Conservation (phyloP, 495 filamentous ascomycete species). For the Elaphomyces granulatus region DNA sequence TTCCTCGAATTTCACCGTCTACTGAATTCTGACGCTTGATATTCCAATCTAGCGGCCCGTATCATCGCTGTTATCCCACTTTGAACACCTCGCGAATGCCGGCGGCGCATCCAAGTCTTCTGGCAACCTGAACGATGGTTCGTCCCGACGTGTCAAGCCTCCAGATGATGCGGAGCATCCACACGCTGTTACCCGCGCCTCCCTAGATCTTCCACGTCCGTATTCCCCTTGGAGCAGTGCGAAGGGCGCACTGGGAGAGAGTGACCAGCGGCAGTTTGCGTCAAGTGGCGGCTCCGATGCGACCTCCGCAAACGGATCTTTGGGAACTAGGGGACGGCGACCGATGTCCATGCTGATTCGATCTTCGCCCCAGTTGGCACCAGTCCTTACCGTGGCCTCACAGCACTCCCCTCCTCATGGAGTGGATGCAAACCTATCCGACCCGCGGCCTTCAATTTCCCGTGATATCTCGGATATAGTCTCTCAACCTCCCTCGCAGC, state of each 20-base stretch:
- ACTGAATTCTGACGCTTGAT: background rate
- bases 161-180: constrained; percentile 27
- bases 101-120: constrained; percentile 21
- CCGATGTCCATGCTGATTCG: constrained; percentile 39
- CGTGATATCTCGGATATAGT: constrained; percentile 1
- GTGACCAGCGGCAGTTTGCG: constrained; percentile 10
- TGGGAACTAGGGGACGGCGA: constrained; percentile 12
- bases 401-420: constrained; percentile 56
- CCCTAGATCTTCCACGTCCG: constrained; percentile 38
- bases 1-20: constrained; percentile 3
- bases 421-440: constrained; percentile 4
- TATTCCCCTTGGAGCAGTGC: constrained; percentile 22
- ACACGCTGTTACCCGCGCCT: constrained; percentile 32
- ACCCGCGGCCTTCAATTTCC: constrained; percentile 2
- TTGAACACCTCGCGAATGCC: constrained; percentile 65
- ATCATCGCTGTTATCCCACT: constrained; percentile 82
- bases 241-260: constrained; percentile 20
- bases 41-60: constrained; percentile 46
- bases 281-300: constrained; percentile 15
- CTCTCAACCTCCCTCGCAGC: background rate
- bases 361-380: constrained; percentile 47
- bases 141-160: constrained; percentile 23
- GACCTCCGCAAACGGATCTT: constrained; percentile 13
- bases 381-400: constrained; percentile 57
- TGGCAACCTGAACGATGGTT: constrained; percentile 20